These are phyloP conservation scores for Lasiosphaeriaceae sp. DNA, from an alignment of 495 filamentous ascomycete genomes.

Conservation along the genomic window DNA sequence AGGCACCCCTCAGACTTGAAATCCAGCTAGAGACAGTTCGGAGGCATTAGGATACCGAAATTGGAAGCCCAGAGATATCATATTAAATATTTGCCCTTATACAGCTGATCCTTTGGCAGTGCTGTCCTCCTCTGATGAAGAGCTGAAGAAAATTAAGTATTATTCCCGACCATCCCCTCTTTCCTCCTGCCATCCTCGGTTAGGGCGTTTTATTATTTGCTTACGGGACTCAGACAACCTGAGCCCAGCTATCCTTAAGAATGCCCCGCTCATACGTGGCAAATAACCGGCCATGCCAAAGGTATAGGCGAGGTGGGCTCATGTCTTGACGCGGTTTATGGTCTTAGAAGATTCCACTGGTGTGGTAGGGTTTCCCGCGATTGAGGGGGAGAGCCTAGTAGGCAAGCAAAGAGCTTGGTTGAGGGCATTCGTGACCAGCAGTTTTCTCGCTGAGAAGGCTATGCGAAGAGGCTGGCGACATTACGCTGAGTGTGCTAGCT, in stretches of 20 bases:
- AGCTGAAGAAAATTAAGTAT: too few species aligned
- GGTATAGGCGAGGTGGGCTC: not conserved
- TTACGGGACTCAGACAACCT: too few species aligned
- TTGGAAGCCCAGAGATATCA: too few species aligned
- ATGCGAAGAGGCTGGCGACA: not conserved
- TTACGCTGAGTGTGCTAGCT: too few species aligned
- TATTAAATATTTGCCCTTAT: too few species aligned
- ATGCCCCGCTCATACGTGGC: not conserved
- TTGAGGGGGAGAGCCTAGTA: not conserved
- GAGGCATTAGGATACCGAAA: too few species aligned
- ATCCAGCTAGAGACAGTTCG: not conserved
- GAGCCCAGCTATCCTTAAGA: not conserved
- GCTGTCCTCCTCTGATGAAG: too few species aligned
- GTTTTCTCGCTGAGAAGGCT: not conserved
- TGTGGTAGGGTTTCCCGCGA: not conserved
- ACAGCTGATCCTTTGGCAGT: too few species aligned
- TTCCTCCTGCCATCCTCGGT: too few species aligned
- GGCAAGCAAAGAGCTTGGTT: not conserved
- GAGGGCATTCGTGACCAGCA: not conserved
- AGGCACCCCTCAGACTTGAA: not conserved
- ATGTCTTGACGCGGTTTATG: not conserved
- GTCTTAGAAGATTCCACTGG: slow-evolving; percentile 1
- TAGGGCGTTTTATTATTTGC: too few species aligned
- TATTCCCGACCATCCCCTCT: too few species aligned
- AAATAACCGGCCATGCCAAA: slow-evolving; percentile 2